Percentiles rank a stretch among this genome's conserved stretches.
Evolutionary conservation across 2,329 filamentous ascomycete species (phyloP).

Genomic region (Aureobasidium namibiae): DNA sequence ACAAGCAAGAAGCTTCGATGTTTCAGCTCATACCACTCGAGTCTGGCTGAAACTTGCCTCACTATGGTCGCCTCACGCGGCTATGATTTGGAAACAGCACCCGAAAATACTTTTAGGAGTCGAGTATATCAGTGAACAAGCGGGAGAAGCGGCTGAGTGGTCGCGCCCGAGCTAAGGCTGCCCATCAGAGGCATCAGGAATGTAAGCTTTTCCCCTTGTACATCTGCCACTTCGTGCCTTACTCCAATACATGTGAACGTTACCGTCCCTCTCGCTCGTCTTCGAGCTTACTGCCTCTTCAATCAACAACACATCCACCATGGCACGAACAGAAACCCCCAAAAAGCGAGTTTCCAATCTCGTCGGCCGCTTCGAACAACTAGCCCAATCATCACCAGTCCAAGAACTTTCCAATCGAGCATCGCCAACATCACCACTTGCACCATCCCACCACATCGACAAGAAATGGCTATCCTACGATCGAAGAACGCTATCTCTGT

Average conservation of each 20-base stretch:
- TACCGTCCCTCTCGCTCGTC: not conserved
- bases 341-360: constrained; percentile 8
- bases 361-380: constrained; percentile 9
- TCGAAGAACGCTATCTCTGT: not conserved
- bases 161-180: too few relatives aligned
- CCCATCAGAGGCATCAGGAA: not conserved
- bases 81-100: not conserved
- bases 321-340: not conserved
- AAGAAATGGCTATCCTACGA: not conserved
- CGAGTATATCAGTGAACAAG: too few relatives aligned
- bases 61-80: not conserved
- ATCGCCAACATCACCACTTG: not conserved
- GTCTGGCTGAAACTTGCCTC: constrained; percentile 2
- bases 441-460: not conserved
- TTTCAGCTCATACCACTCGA: not conserved
- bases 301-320: too few relatives aligned
- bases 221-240: not conserved
- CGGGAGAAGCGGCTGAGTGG: too few relatives aligned
- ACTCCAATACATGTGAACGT: not conserved
- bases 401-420: constrained; percentile 19
- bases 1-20: not conserved
- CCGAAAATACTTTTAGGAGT: too few relatives aligned
- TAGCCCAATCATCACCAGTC: constrained; percentile 34
- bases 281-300: not conserved
- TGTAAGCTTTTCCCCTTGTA: not conserved